phyloP scores from a whole-genome alignment of 208 protist species.

The Balamuthia mandrillaris region DNA sequence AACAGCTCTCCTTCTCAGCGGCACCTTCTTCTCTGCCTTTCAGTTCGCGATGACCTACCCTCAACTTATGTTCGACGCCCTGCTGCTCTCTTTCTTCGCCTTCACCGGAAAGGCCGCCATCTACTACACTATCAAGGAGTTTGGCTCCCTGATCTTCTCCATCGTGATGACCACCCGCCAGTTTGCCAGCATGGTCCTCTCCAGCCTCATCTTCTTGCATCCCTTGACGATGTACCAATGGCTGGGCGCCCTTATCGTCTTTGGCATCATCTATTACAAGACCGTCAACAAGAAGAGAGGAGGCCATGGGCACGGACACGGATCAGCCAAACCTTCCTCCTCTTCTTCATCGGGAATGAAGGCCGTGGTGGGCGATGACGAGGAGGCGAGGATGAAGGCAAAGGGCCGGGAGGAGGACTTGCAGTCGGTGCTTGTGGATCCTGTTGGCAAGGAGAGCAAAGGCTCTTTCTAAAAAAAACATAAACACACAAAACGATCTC shows the following conservation, averaged over 20 bases:
- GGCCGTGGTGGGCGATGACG: no score
- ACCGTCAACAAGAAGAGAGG: no score
- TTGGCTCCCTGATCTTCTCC: constrained; percentile 58
- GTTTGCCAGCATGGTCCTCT: constrained; percentile 53
- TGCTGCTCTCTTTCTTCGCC: constrained; percentile 50
- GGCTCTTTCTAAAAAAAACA: no score
- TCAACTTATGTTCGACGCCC: constrained; percentile 29
- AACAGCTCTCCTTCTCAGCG: constrained; percentile 36
- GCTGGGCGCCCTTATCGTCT: constrained; percentile 41
- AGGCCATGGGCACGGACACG: background rate
- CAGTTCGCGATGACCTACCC: constrained; percentile 33
- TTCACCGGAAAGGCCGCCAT: constrained; percentile 56
- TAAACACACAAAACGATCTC: no score
- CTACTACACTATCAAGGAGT: constrained; percentile 63
- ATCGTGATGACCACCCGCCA: constrained; percentile 57
- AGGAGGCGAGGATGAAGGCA: no score
- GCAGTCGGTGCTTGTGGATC: no score
- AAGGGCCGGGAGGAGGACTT: no score
- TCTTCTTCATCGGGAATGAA: no score
- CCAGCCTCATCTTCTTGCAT: constrained; percentile 50
- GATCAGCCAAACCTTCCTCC: no score
- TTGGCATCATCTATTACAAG: constrained; percentile 48
- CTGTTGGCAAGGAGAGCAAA: no score
- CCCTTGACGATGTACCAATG: constrained; percentile 32
- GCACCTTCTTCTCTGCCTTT: constrained; percentile 28